Evolutionary conservation across 352 stramenopile genomes (phyloP).

Genomic region (Pythium rhizo-oryzae): DNA sequence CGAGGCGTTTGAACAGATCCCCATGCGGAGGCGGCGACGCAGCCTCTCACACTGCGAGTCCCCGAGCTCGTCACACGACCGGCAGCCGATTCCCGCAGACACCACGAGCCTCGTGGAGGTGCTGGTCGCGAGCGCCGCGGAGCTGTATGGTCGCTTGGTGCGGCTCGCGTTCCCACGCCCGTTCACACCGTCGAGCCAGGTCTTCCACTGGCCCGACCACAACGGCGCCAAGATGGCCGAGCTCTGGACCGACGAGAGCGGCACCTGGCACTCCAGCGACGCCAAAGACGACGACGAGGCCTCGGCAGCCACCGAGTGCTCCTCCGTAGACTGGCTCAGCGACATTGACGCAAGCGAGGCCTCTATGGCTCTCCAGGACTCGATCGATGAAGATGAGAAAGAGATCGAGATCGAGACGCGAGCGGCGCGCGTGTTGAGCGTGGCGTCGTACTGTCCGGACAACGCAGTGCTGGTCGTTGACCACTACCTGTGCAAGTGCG

Average conservation of each 20-base stretch:
- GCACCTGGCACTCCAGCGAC: neutral
- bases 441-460: conserved; percentile 20
- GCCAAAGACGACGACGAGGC: neutral
- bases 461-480: conserved; percentile 8
- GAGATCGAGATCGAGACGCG: conserved; percentile 2
- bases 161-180: conserved; percentile 7
- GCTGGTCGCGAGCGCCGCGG: conserved; percentile 6
- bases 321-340: conserved; percentile 10
- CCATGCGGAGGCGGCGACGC: neutral
- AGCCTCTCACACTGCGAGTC: neutral
- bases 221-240: conserved; percentile 9
- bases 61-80: neutral
- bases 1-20: neutral
- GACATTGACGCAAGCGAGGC: neutral
- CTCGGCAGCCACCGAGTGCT: conserved; percentile 10
- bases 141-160: conserved; percentile 2
- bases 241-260: conserved; percentile 6
- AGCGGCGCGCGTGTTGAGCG: conserved; percentile 10
- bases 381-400: neutral
- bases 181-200: conserved; percentile 13
- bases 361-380: neutral
- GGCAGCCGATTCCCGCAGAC: neutral
- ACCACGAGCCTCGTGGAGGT: neutral
- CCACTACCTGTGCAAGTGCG: conserved; percentile 31
- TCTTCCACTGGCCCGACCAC: conserved; percentile 4